These are phyloP conservation scores for Globisporangium spinosum DNA, from an alignment of 352 stramenopile genomes.

Conservation along the genomic window DNA sequence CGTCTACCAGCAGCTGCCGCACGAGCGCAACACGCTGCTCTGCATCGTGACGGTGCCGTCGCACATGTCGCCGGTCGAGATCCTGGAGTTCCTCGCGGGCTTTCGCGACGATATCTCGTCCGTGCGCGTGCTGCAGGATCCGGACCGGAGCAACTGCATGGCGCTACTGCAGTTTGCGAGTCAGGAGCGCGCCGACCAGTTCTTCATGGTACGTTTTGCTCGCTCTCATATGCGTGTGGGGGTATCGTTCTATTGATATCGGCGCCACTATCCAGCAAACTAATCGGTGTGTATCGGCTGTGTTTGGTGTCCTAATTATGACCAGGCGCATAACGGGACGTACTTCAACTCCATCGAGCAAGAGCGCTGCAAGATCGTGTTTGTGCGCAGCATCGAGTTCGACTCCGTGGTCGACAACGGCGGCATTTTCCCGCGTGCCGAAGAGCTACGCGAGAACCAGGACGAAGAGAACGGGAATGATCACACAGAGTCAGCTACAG, in stretches of 20 bases:
- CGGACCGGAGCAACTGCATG: slow-evolving; percentile 83
- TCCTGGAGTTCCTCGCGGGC: slow-evolving; percentile 78
- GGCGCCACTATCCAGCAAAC: neutral
- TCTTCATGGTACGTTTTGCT: slow-evolving; percentile 43
- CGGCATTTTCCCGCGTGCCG: slow-evolving; percentile 19
- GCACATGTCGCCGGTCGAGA: slow-evolving; percentile 83
- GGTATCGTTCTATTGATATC: neutral
- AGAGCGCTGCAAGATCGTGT: slow-evolving; percentile 88
- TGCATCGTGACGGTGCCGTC: slow-evolving; percentile 80
- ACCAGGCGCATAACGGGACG: slow-evolving; percentile 82
- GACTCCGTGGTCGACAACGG: slow-evolving; percentile 35
- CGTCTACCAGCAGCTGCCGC: slow-evolving; percentile 39
- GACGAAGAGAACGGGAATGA: slow-evolving; percentile 8
- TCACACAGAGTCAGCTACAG: slow-evolving; percentile 2
- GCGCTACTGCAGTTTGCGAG: slow-evolving; percentile 76
- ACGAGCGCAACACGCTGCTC: slow-evolving; percentile 70
- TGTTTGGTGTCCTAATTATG: neutral
- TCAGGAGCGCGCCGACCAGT: slow-evolving; percentile 81
- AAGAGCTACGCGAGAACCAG: slow-evolving; percentile 21
- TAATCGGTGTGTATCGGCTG: neutral
- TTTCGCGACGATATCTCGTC: slow-evolving; percentile 73
- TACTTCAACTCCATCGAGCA: slow-evolving; percentile 92
- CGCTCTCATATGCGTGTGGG: neutral
- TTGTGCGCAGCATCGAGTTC: slow-evolving; percentile 88
- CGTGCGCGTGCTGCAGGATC: slow-evolving; percentile 79